Evolutionary conservation across 2,329 filamentous ascomycete species (phyloP), one percentile per base, ranked within the genome.

Genomic region (Sordariomycetes sp.): DNA sequence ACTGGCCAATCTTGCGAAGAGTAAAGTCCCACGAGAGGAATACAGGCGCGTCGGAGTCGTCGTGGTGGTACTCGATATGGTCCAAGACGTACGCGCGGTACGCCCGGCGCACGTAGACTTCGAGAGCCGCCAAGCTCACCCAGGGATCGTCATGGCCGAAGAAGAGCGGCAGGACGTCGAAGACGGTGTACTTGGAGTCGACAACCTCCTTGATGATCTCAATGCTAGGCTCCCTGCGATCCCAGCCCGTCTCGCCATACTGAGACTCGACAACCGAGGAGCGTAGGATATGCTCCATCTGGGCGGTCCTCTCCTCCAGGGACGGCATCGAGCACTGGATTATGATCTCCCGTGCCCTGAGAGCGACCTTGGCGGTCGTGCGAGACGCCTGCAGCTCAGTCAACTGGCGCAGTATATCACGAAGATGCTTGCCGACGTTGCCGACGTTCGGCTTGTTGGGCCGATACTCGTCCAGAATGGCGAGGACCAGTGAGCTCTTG

Each of bases 271-370:
- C 85, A 24, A 99, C 94, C 0, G 94, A 93, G 28, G 93, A 96
- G 60, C 92, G 89, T 58, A 99, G 80, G 63, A 99, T 99, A 73
- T 97, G 93, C 78, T 97, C 94, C 93, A 99, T 97, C 77, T 99
- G 94, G 7, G 88, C 83, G 28, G 89, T 89, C 65, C 94, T 87
- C 80, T 99, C 94, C 73, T 97, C 94, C 22, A 99, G 79, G 3
- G 94, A 99, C 20, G 94, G 94, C 70, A 99, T 82, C 58, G 94
- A 92, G 70, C 91, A 97, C 74, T 97, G 94, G 63, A 99, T 99
- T 67, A 99, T 86, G 56, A 97, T 87, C 76, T 99, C 94, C 69
- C 94, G 89, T 53, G 94, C 93, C 80, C 99, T 99, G 64, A 99
- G 82, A 0, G 93, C 90, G 50, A 99, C 93, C 85, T 97, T 99